These are phyloP conservation scores for Athelia sp. DNA, from an alignment of 1,284 basidiomycete genomes.

Conservation along the genomic window DNA sequence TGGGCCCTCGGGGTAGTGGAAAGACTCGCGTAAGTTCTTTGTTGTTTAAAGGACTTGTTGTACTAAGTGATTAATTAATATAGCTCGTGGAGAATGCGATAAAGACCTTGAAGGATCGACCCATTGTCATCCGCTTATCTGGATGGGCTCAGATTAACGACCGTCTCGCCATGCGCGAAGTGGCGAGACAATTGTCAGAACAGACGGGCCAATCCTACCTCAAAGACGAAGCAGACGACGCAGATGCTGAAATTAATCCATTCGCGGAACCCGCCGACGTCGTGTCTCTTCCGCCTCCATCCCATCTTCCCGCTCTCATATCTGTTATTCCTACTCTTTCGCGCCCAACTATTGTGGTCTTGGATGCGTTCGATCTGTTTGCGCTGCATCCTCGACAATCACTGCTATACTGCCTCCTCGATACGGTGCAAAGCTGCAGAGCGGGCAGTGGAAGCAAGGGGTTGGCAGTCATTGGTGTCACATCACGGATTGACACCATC, in stretches of 20 bases:
- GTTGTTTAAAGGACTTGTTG: constrained; percentile 1
- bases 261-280: constrained; percentile 29
- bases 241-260: constrained; percentile 30
- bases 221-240: constrained; percentile 29
- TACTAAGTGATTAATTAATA: background rate
- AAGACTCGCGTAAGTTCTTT: constrained; percentile 66
- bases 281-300: constrained; percentile 54
- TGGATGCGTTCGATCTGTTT: constrained; percentile 92
- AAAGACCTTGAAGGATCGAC: constrained; percentile 33
- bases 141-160: constrained; percentile 84
- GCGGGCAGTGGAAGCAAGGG: constrained; percentile 55
- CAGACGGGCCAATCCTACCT: constrained; percentile 61
- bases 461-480: constrained; percentile 79
- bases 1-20: constrained; percentile 80
- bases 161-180: constrained; percentile 86
- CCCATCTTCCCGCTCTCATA: constrained; percentile 78
- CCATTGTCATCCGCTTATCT: constrained; percentile 79
- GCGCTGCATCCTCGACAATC: constrained; percentile 85
- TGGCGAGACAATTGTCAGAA: constrained; percentile 74
- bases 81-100: constrained; percentile 61
- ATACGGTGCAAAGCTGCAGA: constrained; percentile 71
- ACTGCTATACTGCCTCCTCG: constrained; percentile 84
- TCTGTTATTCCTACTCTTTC: constrained; percentile 72
- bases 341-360: constrained; percentile 75
- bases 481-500: constrained; percentile 82